Evolutionary conservation across 2,329 filamentous ascomycete genomes (phyloP).

Genomic region (Fusarium secorum): DNA sequence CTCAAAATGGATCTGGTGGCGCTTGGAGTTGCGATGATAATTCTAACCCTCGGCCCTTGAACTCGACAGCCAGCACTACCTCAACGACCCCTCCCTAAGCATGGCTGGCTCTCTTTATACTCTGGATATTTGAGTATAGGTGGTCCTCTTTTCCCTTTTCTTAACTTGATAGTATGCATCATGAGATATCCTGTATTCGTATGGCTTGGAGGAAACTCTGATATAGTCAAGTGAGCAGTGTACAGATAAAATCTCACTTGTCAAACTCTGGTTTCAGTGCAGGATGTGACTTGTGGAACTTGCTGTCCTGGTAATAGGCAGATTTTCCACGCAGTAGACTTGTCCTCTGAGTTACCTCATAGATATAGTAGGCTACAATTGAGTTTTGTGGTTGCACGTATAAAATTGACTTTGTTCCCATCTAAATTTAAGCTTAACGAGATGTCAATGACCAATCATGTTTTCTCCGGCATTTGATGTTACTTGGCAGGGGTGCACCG

Average conservation of each 20-base stretch:
- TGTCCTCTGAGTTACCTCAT: not conserved
- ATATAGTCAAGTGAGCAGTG: not conserved
- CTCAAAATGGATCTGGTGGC: not conserved
- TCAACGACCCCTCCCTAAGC: not conserved
- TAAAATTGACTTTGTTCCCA: not conserved
- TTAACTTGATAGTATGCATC: not conserved
- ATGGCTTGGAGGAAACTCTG: not conserved
- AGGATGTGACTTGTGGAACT: not conserved
- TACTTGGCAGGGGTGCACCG: not conserved
- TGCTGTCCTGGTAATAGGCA: not conserved
- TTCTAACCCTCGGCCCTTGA: not conserved
- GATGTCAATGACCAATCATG: not conserved
- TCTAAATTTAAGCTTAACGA: slow-evolving; percentile 1
- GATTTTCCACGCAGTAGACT: not conserved
- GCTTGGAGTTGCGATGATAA: slow-evolving; percentile 24
- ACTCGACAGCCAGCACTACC: not conserved
- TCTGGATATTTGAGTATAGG: not conserved
- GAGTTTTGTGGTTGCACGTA: not conserved
- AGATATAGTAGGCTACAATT: not conserved
- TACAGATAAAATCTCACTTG: not conserved
- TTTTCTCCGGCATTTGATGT: not conserved
- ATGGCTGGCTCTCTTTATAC: not conserved
- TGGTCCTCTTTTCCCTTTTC: not conserved
- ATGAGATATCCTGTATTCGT: slow-evolving; percentile 1
- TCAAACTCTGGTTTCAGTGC: not conserved